phyloP scores from a whole-genome alignment of 2,329 filamentous ascomycete species.

The Alternaria sp. region DNA sequence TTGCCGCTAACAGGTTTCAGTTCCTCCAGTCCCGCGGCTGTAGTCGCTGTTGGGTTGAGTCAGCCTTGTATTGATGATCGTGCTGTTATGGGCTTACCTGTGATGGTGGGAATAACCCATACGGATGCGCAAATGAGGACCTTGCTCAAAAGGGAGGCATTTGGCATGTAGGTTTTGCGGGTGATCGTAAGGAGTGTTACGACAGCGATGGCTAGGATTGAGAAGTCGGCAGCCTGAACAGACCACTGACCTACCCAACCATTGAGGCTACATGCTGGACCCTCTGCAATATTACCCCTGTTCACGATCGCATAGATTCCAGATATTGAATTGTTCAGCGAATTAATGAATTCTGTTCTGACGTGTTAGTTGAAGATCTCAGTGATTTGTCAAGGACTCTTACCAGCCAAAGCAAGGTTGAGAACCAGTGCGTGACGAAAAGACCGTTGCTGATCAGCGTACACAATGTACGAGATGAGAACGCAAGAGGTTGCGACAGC shows the following conservation, averaged over 20 bases:
- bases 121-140: slow-evolving; percentile 50
- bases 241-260: slow-evolving; percentile 59
- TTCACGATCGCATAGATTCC: slow-evolving; percentile 49
- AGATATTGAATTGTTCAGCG: slow-evolving; percentile 55
- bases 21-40: slow-evolving; percentile 6
- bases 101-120: slow-evolving; percentile 51
- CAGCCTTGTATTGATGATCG: neutral
- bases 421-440: slow-evolving; percentile 37
- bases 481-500: slow-evolving; percentile 28
- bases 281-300: slow-evolving; percentile 33
- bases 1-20: slow-evolving; percentile 14
- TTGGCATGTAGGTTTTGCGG: slow-evolving; percentile 46
- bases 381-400: neutral
- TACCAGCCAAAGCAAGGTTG: slow-evolving; percentile 35
- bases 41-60: slow-evolving; percentile 6
- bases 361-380: slow-evolving; percentile 3
- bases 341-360: slow-evolving; percentile 43
- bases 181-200: slow-evolving; percentile 55
- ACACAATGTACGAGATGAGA: slow-evolving; percentile 27
- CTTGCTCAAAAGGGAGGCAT: slow-evolving; percentile 39
- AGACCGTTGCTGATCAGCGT: slow-evolving; percentile 26
- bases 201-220: slow-evolving; percentile 57
- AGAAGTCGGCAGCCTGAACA: slow-evolving; percentile 49
- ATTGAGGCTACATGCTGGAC: slow-evolving; percentile 53
- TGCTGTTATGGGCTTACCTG: slow-evolving; percentile 1